Evolutionary conservation across 768 basidiomycete genomes (phyloP), one percentile per base, ranked within the genome.

Genomic region (Leccinum variicolor): DNA sequence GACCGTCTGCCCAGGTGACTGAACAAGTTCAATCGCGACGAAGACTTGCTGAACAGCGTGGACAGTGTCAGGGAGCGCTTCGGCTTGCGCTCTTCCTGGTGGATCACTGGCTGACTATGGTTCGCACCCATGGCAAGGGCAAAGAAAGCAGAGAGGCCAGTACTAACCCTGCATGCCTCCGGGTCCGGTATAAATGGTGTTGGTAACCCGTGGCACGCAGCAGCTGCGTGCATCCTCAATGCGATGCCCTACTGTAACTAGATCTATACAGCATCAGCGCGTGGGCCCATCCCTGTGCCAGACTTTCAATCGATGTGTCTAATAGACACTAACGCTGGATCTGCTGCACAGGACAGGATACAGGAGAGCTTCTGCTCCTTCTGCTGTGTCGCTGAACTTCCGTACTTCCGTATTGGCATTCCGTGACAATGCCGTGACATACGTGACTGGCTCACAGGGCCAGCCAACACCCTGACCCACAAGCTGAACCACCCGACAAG

Each of bases 21-120:
- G 28, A 74, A 62, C 49, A 70, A 49, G 57, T 64, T 69, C 29
- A 73, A 54, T n/a, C 69, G 62, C n/a, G 66, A 66, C 26, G 73
- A 45, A 0, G 65, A 53, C 60, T 70, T 73, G 58, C 62, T 61
- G 15, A 70, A 50, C 48, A 70, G 50, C 50, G 65, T 60, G 21
- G 61, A 41, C 55, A 70, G 53, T 49, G 72, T 64, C 43, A 53
- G 52, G 33, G 68, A 67, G 2, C 67, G 70, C 52, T 61, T 72
- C 13, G 17, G 25, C 34, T 58, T 70, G 50, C 52, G 67, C 45
- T 64, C 67, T 45, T 70, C 67, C 26, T 54, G 50, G 45, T 50
- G 59, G 5, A 63, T 65, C 54, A 54, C 62, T 45, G 61, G 69
- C 6, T 66, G 70, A 34, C 71, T 72, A 0, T 66, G 61, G 62